Evolutionary conservation across 139 green algal species (phyloP).

Genomic region (Limnomonas spitsbergensis): DNA sequence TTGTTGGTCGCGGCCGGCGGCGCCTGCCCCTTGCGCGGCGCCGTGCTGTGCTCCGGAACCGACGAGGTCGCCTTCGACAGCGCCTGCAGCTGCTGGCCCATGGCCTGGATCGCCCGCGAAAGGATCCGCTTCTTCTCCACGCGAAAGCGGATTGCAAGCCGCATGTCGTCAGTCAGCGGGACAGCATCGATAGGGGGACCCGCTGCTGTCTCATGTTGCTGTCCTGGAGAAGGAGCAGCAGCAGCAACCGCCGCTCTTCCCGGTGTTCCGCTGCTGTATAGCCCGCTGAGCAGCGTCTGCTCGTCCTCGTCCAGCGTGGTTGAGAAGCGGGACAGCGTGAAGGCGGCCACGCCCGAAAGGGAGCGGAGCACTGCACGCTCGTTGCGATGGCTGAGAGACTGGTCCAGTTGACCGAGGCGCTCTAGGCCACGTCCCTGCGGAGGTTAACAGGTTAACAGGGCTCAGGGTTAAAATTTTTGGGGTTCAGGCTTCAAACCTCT

Average conservation of each 20-base stretch:
- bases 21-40: conserved; percentile 6
- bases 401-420: conserved; percentile 20
- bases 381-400: conserved; percentile 28
- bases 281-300: conserved; percentile 27
- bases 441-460: not conserved
- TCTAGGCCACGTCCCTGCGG: conserved; percentile 20
- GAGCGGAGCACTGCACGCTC: conserved; percentile 47
- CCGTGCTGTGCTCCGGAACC: not conserved
- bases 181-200: not conserved
- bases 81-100: conserved; percentile 33
- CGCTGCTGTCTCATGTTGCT: not conserved
- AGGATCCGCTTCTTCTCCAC: conserved; percentile 64
- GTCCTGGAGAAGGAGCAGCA: not conserved
- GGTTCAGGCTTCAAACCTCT: not conserved
- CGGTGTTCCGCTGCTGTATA: not conserved
- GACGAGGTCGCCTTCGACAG: conserved; percentile 6
- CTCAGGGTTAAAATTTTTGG: not conserved
- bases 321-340: conserved; percentile 56
- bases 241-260: too few relatives aligned
- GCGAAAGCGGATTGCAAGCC: conserved; percentile 57
- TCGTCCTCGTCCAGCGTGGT: conserved; percentile 53
- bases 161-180: conserved; percentile 40
- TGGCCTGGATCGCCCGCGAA: conserved; percentile 28
- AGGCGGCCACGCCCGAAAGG: conserved; percentile 47
- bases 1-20: conserved; percentile 2